phyloP scores from a whole-genome alignment of 495 filamentous ascomycete genomes.

The Stereocaulon alpinum region DNA sequence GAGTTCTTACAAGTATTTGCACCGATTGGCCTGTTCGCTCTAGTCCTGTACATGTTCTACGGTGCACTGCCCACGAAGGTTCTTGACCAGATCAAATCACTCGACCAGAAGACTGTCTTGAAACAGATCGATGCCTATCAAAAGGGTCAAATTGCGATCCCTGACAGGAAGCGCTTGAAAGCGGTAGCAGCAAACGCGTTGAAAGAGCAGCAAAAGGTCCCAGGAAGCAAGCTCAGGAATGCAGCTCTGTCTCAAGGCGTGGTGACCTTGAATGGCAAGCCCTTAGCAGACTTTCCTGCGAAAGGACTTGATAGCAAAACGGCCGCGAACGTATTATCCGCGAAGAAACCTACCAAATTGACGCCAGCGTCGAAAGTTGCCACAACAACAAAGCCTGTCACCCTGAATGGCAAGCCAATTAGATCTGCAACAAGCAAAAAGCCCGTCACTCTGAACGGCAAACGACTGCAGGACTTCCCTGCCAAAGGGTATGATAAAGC shows the following conservation, averaged over 20 bases:
- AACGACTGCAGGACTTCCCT: slow-evolving; percentile 8
- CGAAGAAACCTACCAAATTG: background rate
- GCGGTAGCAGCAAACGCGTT: slow-evolving; percentile 15
- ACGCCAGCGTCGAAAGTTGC: background rate
- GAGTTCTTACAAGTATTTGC: slow-evolving; percentile 43
- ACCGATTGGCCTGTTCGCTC: slow-evolving; percentile 23
- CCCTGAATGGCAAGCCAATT: slow-evolving; percentile 3
- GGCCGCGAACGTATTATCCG: background rate
- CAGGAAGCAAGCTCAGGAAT: slow-evolving; percentile 12
- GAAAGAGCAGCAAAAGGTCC: slow-evolving; percentile 13
- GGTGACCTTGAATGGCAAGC: slow-evolving; percentile 12
- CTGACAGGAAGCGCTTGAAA: slow-evolving; percentile 17
- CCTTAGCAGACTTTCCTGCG: slow-evolving; percentile 4
- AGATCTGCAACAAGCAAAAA: background rate
- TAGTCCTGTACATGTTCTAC: slow-evolving; percentile 26
- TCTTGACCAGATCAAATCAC: slow-evolving; percentile 17
- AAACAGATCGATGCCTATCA: slow-evolving; percentile 20
- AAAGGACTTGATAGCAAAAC: background rate
- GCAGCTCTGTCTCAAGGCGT: slow-evolving; percentile 14
- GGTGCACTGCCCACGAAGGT: slow-evolving; percentile 22
- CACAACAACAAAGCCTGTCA: background rate
- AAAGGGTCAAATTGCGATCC: slow-evolving; percentile 18
- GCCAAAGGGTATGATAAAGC: slow-evolving; percentile 7
- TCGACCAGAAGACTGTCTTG: slow-evolving; percentile 18
- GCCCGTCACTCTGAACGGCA: slow-evolving; percentile 10